Conservation (phyloP, 306 rosid genomes). For the Castanea sativa region DNA sequence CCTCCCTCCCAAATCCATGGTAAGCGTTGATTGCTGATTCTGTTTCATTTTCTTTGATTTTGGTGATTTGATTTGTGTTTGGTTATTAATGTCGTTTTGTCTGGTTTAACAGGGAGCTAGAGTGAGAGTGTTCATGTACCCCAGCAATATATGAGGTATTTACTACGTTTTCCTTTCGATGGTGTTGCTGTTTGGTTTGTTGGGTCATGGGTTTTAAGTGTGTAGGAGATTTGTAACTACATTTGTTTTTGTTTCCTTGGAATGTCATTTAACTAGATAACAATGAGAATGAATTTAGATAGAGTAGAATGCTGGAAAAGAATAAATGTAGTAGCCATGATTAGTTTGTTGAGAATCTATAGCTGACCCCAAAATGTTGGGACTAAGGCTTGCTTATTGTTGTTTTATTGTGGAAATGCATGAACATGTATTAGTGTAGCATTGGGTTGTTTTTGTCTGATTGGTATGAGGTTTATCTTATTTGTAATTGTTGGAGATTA, state of each 20-base stretch:
- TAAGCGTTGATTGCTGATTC: constrained; percentile 2
- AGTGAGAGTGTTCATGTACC: constrained; percentile 89
- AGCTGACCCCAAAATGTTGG: too few relatives aligned
- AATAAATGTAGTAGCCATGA: too few relatives aligned
- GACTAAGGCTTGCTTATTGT: too few relatives aligned
- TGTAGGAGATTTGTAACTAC: background rate
- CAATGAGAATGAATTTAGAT: background rate
- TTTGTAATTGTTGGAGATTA: too few relatives aligned
- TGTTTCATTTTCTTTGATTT: background rate
- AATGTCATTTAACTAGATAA: background rate
- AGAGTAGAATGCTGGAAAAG: too few relatives aligned
- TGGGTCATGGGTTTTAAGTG: background rate
- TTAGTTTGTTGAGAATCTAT: too few relatives aligned
- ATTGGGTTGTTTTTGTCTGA: too few relatives aligned
- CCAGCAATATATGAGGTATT: constrained; percentile 82
- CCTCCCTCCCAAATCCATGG: constrained; percentile 92
- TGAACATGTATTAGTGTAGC: too few relatives aligned
- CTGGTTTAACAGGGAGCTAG: constrained; percentile 58
- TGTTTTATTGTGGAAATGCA: too few relatives aligned
- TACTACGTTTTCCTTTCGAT: background rate
- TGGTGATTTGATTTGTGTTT: background rate
- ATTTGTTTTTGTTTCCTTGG: background rate
- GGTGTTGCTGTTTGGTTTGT: background rate
- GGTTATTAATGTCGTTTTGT: constrained; percentile 9
- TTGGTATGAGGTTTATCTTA: too few relatives aligned